These are phyloP conservation scores for Chloris gayana DNA, from an alignment of 176 grass and related monocot genomes.

Conservation along the genomic window DNA sequence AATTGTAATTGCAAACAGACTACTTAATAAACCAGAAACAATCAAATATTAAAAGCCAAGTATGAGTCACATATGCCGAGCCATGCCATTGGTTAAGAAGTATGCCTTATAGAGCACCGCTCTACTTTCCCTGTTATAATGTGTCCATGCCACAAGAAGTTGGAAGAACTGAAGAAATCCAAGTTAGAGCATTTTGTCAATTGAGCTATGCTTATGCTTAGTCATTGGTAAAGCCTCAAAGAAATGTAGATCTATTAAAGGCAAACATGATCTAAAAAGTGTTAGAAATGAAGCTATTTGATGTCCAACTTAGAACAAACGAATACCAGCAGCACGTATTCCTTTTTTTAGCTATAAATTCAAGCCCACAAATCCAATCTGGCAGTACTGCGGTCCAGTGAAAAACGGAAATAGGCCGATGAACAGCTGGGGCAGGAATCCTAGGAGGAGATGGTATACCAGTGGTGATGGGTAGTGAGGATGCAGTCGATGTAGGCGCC, in stretches of 20 bases:
- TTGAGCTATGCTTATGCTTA: no score
- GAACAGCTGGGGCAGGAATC: constrained; percentile 10
- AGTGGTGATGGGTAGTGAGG: constrained; percentile 94
- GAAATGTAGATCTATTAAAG: no score
- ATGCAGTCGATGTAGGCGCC: constrained; percentile 63
- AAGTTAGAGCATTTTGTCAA: no score
- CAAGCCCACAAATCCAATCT: not conserved
- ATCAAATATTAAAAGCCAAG: not conserved
- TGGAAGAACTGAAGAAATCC: no score
- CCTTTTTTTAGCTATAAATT: not conserved
- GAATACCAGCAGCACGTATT: not conserved
- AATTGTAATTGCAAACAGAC: constrained; percentile 1
- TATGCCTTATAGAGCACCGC: no score
- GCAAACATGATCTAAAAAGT: no score
- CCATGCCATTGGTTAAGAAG: constrained; percentile 3
- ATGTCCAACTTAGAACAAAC: not conserved
- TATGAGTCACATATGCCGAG: not conserved
- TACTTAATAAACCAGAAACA: not conserved
- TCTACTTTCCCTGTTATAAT: not conserved
- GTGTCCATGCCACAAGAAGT: not conserved
- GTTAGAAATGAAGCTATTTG: not conserved
- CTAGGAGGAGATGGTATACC: constrained; percentile 34
- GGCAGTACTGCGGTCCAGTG: constrained; percentile 4
- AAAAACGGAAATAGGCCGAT: no score
- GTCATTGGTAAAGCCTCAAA: no score